Base-by-base conservation (phyloP, 345 rosid species). In the Heritiera littoralis region DNA sequence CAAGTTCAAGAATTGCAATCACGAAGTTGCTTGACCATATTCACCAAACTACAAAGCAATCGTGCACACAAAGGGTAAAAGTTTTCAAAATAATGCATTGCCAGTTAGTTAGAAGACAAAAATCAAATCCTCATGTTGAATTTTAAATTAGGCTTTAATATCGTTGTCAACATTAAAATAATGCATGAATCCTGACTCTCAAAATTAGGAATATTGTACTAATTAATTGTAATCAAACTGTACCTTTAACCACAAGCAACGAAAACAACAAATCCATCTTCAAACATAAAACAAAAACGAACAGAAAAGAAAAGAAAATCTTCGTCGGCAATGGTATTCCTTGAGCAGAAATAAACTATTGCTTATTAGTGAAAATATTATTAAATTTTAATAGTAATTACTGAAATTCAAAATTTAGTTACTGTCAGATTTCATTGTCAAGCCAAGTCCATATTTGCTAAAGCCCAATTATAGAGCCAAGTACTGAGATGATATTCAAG, bases 221-320 rank as follows among this genome's bases (percentile, higher is more conserved):
- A 35, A 38, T n/a, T 28, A 35, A 69, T 69, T 23, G 52, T 49
- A 51, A 52, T 35, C 10, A 48, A 46, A 48, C 20, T 74, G 40
- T 74, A 43, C 11, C 67, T 59, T 59, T 45, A 41, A 59, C 55
- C 40, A 55, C 67, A 74, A 59, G 77, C 67, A 74, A 74, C 40
- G n/a, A 40, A 56, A 40, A 56, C 66, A 41, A 30, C 77, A 58
- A 40, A 13, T 58, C 54, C 3, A 41, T 2, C 18, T 58, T 41
- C 66, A 45, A 23, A 9, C 43, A 51, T 51, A 51, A 30, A 30
- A 20, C 23, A 17, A 15, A 65, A 18, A 23, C 28, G 28, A 23
- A 23, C 28, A 23, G 28, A 23, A 23, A 23, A 23, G 28, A 23
- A 14, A 28, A 35, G 5, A 13, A 32, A 54, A 30, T 14, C 13